Base-by-base conservation (phyloP, 1,139 yeast genomes). In the Suhomyces chickasaworum region DNA sequence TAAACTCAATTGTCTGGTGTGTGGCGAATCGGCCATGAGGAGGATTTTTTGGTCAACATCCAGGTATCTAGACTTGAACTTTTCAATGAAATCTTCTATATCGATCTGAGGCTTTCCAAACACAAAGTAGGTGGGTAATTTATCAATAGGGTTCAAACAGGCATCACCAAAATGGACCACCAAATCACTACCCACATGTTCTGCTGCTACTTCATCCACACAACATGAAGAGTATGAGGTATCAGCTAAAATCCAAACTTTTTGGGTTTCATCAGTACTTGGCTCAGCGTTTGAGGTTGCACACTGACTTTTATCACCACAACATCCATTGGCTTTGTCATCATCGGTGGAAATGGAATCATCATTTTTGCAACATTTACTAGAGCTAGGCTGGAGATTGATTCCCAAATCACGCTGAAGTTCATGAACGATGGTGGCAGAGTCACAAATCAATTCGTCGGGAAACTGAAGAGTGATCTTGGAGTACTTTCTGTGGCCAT, bases 111-210 rank as follows among this genome's bases (percentile, higher is more conserved):
- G 91, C 46, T 71, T 75, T 1, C 96, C 96, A 62, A 89, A 81
- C 0, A 88, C 85, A 60, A 87, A 90, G 0, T 83, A 81, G 0
- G 90, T 88, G 0, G 87, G 81, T n/a, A 88, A 63, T 41, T 79
- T 81, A 38, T 78, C 82, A 6, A 89, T 83, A 0, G 91, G 86
- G 54, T 87, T 90, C 58, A 93, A 68, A 64, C 99, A 93, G 0
- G 98, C 95, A 61, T 89, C 95, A 3, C 99, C 99, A 64, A 90
- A 89, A 65, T 93, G 99, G 1, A 91, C 83, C 25, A 95, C 89
- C 9, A 87, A 68, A 53, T 91, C 96, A 18, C 96, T 93, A 7
- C 72, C 63, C 10, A 93, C 96, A 66, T 93, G 99, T 59, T 87
- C 91, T 0, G 97, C 96, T 0, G 99, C 98, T 18, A 93, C 96